Evolutionary conservation across 371 early-diverging fungal genomes (phyloP).

Genomic region (Rhizomucor miehei): DNA sequence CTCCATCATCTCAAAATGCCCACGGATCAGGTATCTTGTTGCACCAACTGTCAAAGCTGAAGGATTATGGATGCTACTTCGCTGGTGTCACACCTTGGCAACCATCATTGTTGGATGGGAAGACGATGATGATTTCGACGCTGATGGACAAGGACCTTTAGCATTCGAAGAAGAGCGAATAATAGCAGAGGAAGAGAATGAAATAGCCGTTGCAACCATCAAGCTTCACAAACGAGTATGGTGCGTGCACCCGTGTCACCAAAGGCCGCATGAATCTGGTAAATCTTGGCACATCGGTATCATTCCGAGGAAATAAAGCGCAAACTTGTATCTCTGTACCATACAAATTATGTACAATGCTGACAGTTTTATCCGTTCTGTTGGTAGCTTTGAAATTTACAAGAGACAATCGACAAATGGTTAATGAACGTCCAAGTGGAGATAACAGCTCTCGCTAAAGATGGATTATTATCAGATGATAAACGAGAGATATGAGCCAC

Average conservation of each 20-base stretch:
- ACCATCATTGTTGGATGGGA: slow-evolving; percentile 32
- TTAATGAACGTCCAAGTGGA: too few relatives aligned
- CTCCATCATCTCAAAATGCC: slow-evolving; percentile 36
- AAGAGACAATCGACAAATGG: too few relatives aligned
- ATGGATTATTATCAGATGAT: too few relatives aligned
- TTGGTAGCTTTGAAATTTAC: too few relatives aligned
- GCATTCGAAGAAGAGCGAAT: background rate
- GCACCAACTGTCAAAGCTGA: slow-evolving; percentile 42
- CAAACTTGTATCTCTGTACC: background rate
- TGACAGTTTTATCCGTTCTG: too few relatives aligned
- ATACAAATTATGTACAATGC: too few relatives aligned
- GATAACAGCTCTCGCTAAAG: too few relatives aligned
- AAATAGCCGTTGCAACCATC: slow-evolving; percentile 36
- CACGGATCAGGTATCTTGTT: slow-evolving; percentile 33
- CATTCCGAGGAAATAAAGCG: slow-evolving; percentile 27
- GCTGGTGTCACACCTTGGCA: slow-evolving; percentile 38
- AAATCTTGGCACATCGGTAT: slow-evolving; percentile 50
- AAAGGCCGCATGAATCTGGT: slow-evolving; percentile 2
- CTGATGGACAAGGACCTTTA: slow-evolving; percentile 5
- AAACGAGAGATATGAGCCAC: too few relatives aligned
- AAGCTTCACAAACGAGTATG: slow-evolving; percentile 40
- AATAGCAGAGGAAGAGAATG: slow-evolving; percentile 23
- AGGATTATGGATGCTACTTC: slow-evolving; percentile 43
- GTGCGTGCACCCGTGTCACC: slow-evolving; percentile 31
- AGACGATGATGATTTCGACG: slow-evolving; percentile 24